Conservation (phyloP, 176 grass and related monocot species). For the barley (Hordeum vulgare) region MorexV3_pseudomolecules_assembly NC_058519.1:45786745-45787244, state of each 20-base stretch:
- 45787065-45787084: not conserved
- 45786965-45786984: slow-evolving; percentile 63
- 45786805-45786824: too few relatives aligned
- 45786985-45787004: slow-evolving; percentile 89
- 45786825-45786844: too few relatives aligned
- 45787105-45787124: not conserved
- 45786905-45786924: too few relatives aligned
- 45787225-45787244: slow-evolving; percentile 43
- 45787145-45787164: slow-evolving; percentile 85
- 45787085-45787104: not conserved
- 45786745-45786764: too few relatives aligned
- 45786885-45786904: too few relatives aligned
- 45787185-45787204: slow-evolving; percentile 86
- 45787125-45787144: not conserved
- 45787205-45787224: slow-evolving; percentile 98
- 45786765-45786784: too few relatives aligned
- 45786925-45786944: too few relatives aligned
- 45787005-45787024: slow-evolving; percentile 90
- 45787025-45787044: slow-evolving; percentile 71
- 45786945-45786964: slow-evolving; percentile 24
- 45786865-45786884: too few relatives aligned
- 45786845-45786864: too few relatives aligned
- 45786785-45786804: too few relatives aligned
- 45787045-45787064: slow-evolving; percentile 67
- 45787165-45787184: slow-evolving; percentile 70